Percentiles rank a stretch among this genome's conserved stretches.
Conservation (phyloP, 2,329 filamentous ascomycete genomes). For the Coniochaeta pulveracea region DNA sequence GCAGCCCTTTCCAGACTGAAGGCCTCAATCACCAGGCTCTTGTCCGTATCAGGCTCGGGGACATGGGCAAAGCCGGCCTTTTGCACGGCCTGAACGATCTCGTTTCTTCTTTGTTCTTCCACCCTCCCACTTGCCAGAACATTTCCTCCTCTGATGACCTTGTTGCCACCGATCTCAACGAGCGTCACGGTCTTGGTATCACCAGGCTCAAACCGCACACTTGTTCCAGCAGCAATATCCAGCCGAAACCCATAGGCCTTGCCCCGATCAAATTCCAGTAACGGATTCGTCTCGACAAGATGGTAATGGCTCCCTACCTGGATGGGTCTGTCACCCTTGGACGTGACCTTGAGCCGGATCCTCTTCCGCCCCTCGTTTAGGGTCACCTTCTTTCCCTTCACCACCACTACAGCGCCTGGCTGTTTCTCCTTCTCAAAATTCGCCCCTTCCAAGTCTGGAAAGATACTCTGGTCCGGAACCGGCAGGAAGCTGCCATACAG, state of each 20-base stretch:
- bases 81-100: conserved; percentile 57
- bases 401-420: conserved; percentile 70
- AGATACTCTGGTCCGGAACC: conserved; percentile 55
- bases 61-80: conserved; percentile 68
- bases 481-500: conserved; percentile 89
- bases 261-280: conserved; percentile 76
- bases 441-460: conserved; percentile 52
- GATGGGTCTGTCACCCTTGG: conserved; percentile 78
- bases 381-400: conserved; percentile 52
- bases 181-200: conserved; percentile 83
- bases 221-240: conserved; percentile 85
- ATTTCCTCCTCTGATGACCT: conserved; percentile 77
- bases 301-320: conserved; percentile 95
- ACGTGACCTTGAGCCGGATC: conserved; percentile 66
- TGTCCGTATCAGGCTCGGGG: conserved; percentile 48
- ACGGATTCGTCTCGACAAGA: conserved; percentile 88
- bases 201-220: conserved; percentile 86
- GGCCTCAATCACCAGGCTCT: conserved; percentile 43
- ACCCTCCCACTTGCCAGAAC: conserved; percentile 62
- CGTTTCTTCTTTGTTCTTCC: conserved; percentile 48
- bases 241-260: conserved; percentile 76
- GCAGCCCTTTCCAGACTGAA: conserved; percentile 65
- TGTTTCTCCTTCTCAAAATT: conserved; percentile 57
- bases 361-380: conserved; percentile 67
- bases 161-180: conserved; percentile 76